These are phyloP conservation scores for Pyrenula aspistea DNA, from an alignment of 495 filamentous ascomycete genomes.

Conservation along the genomic window DNA sequence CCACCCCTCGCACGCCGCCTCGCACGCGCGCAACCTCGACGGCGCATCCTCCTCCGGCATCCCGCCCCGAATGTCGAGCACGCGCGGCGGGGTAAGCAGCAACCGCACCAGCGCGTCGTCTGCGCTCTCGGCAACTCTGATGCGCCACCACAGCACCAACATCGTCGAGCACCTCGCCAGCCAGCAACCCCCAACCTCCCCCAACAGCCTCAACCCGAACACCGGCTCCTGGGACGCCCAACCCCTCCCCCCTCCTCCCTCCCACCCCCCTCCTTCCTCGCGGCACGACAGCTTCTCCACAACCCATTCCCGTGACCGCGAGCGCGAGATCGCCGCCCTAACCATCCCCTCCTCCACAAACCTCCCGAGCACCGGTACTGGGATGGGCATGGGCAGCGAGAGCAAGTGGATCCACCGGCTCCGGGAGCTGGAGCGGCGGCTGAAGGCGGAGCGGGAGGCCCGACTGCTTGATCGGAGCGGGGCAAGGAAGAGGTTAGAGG, in stretches of 20 bases:
- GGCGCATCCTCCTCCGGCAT: constrained; percentile 1
- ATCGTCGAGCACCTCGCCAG: constrained; percentile 23
- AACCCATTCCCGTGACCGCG: background rate
- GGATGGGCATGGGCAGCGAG: constrained; percentile 17
- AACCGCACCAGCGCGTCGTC: constrained; percentile 6
- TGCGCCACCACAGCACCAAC: constrained; percentile 36
- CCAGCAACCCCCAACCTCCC: background rate
- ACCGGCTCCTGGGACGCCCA: constrained; percentile 1
- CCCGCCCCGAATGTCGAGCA: constrained; percentile 9
- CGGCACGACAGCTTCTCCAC: constrained; percentile 5
- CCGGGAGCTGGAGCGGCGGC: constrained; percentile 71
- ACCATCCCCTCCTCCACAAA: background rate
- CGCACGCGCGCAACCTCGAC: constrained; percentile 4
- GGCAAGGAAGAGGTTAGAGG: constrained; percentile 72
- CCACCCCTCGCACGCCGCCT: background rate
- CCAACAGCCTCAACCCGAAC: background rate
- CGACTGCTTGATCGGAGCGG: constrained; percentile 70
- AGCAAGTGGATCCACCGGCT: constrained; percentile 79
- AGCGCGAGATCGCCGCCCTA: background rate
- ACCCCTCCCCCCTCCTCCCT: background rate
- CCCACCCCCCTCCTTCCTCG: background rate
- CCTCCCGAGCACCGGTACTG: background rate
- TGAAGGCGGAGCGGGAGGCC: constrained; percentile 87
- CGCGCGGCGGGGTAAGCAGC: background rate
- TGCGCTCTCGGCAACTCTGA: constrained; percentile 28